Evolutionary conservation across 371 early-diverging fungal genomes (phyloP), one percentile per base, ranked within the genome.

Genomic region (Mortierella sp.): DNA sequence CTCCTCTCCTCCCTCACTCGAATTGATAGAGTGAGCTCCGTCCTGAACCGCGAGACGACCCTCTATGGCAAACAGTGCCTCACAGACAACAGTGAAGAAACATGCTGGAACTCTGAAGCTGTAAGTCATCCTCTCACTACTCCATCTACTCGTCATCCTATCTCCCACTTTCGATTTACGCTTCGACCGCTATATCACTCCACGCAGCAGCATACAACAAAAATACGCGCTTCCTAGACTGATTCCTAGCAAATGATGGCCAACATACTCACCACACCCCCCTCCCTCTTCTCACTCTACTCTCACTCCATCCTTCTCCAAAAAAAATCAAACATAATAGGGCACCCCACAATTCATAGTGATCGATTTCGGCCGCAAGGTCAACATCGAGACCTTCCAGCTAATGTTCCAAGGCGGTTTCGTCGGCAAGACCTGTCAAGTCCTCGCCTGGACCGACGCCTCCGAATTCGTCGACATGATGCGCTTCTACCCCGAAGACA

Each of bases 101-200:
- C 98, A 0, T 98, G 98, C 88, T 98, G 98, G 98, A 98, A 97
- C 90, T 96, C 97, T 38, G 97, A 97, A 74, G 93, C 95, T 86
- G 96, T 94, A 91, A 83, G 80, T 48, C 8, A 2, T 56, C 16
- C 11, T 11, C 4, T 11, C 27, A 29, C 24, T 35, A 41, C 72
- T 10, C 7, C 29, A 21, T 49, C 35, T 41, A 4, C 63, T 71
- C 35, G 58, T 0, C 41, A 18, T 21, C 46, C n/a, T 32, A 29
- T 75, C 24, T 21, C 32, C 16, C 7, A 3, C 27, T 18, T 18
- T 41, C 41, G 2, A 35, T n/a, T 11, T 56, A 24, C 29, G 32
- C n/a, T 18, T 2, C 2, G 24, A 3, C 35, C 0, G 10, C 4
- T 24, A n/a, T 11, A 14, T 11, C n/a, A 32, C 29, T 27, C 18